Evolutionary conservation across 352 stramenopile genomes (phyloP).

Genomic region (Pythium phragmiticola): DNA sequence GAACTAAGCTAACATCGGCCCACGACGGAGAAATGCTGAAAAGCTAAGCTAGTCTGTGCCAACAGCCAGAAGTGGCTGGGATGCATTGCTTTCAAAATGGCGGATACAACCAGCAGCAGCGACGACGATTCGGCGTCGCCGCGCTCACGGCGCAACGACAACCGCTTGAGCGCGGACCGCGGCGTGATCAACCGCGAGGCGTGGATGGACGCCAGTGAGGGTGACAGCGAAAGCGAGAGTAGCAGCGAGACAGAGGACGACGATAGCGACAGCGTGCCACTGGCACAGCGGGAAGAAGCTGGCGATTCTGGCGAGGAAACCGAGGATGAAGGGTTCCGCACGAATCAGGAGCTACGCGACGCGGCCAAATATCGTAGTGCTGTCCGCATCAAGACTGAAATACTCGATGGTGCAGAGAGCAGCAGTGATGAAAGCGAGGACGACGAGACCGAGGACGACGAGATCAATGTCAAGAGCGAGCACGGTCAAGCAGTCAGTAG

Average conservation of each 20-base stretch:
- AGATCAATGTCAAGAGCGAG: conserved; percentile 8
- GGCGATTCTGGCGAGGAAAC: conserved; percentile 15
- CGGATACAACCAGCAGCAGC: conserved; percentile 16
- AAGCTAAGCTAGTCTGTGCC: conserved; percentile 13
- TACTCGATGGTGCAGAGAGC: not conserved
- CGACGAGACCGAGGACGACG: conserved; percentile 10
- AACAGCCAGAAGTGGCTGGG: not conserved
- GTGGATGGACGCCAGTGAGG: conserved; percentile 12
- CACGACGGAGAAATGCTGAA: too few species aligned
- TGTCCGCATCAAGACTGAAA: conserved; percentile 15
- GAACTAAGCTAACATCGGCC: too few species aligned
- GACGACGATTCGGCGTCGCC: conserved; percentile 11
- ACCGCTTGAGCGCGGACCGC: conserved; percentile 11
- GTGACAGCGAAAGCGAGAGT: conserved; percentile 12
- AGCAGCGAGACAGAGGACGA: conserved; percentile 21
- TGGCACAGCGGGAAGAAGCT: conserved; percentile 16
- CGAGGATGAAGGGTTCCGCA: not conserved
- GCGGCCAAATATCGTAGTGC: not conserved
- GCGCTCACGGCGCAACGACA: conserved; percentile 1
- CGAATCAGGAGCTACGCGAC: conserved; percentile 4
- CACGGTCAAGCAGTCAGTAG: not conserved
- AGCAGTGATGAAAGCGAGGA: not conserved
- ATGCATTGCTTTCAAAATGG: conserved; percentile 7
- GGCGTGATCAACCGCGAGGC: conserved; percentile 18
- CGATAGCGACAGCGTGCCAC: conserved; percentile 13